A percentile compares a stretch with the other conserved stretches of the same genome.
phyloP scores from a whole-genome alignment of 352 stramenopile species.

The Bremia lactucae region DNA sequence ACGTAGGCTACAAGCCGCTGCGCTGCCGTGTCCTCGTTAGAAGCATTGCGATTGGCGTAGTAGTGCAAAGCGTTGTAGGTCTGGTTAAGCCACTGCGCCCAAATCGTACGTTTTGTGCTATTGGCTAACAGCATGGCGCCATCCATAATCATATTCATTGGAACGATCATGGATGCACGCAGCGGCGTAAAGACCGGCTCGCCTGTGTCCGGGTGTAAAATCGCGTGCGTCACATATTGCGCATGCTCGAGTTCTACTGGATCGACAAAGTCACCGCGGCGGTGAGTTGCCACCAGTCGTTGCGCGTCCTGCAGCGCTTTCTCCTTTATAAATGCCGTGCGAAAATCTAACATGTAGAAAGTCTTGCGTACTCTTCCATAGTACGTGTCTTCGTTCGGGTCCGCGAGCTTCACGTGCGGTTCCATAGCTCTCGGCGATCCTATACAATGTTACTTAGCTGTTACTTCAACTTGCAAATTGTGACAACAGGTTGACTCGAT shows the following conservation, averaged over 20 bases:
- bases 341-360: constrained; percentile 76
- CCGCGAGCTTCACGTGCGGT: constrained; percentile 49
- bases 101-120: constrained; percentile 51
- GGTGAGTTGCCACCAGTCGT: constrained; percentile 27
- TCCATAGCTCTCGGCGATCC: too few relatives aligned
- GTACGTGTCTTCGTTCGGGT: constrained; percentile 72
- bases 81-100: constrained; percentile 83
- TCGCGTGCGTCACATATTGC: constrained; percentile 55
- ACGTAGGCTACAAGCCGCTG: constrained; percentile 63
- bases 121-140: constrained; percentile 71
- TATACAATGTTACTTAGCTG: too few relatives aligned
- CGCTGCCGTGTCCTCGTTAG: constrained; percentile 67
- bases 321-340: constrained; percentile 54
- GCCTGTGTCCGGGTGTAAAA: constrained; percentile 68
- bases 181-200: constrained; percentile 53
- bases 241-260: constrained; percentile 32
- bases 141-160: constrained; percentile 84
- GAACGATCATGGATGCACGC: constrained; percentile 71
- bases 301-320: constrained; percentile 37
- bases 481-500: too few relatives aligned
- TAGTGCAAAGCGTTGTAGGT: constrained; percentile 87
- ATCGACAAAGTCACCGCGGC: constrained; percentile 32
- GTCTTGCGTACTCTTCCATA: constrained; percentile 65
- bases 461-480: too few relatives aligned
- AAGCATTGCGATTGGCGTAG: constrained; percentile 82